Conservation (phyloP, 148 eudicot species). For the Nepenthes mirabilis region DNA sequence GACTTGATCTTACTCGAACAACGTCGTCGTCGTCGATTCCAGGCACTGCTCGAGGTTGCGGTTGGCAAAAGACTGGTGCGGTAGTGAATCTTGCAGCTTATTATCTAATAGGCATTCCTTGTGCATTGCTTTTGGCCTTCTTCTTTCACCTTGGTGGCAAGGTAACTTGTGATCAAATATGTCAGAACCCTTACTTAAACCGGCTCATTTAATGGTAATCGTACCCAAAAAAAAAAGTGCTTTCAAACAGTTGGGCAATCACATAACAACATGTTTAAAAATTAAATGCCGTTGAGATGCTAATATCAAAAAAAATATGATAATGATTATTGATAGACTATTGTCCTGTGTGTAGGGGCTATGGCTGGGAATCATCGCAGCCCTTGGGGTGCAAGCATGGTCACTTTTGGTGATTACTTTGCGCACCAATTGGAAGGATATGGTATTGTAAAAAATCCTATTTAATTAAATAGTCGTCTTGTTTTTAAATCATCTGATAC, state of each 20-base stretch:
- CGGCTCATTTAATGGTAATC: no score
- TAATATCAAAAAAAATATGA: no score
- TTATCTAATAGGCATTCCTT: constrained; percentile 62
- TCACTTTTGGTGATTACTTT: constrained; percentile 33
- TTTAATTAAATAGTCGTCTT: background rate
- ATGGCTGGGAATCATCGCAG: constrained; percentile 42
- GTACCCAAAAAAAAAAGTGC: no score
- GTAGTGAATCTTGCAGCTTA: constrained; percentile 64
- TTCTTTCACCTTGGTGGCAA: constrained; percentile 14
- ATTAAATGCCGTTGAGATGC: no score
- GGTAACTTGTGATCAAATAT: background rate
- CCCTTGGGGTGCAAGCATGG: constrained; percentile 35
- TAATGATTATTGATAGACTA: no score
- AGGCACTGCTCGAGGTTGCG: constrained; percentile 75
- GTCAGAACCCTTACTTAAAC: no score
- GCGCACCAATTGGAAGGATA: constrained; percentile 47
- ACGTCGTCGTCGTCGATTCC: background rate
- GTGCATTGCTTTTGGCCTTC: constrained; percentile 26
- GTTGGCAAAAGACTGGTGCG: constrained; percentile 77
- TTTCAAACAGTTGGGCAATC: no score
- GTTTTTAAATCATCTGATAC: background rate
- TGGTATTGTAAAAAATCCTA: constrained; percentile 17
- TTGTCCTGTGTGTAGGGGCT: constrained; percentile 28
- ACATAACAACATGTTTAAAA: no score
- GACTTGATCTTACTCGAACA: background rate